Conservation (phyloP, 2,329 filamentous ascomycete species). For the Davidsoniella virescens region DNA sequence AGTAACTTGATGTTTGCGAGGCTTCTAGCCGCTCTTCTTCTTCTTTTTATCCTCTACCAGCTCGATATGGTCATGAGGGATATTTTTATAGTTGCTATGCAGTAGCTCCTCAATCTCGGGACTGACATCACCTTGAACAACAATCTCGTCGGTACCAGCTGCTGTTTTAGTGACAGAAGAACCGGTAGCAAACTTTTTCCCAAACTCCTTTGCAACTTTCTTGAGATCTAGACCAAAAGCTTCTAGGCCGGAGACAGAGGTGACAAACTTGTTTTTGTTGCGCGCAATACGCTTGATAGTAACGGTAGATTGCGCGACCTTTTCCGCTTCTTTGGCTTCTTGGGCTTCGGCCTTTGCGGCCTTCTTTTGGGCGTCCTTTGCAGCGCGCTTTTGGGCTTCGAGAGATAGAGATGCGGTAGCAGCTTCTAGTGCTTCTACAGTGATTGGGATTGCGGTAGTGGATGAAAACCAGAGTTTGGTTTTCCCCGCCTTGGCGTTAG, state of each 20-base stretch:
- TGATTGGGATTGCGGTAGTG: neutral
- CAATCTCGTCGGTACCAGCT: conserved; percentile 83
- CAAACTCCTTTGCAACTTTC: conserved; percentile 85
- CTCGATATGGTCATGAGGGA: conserved; percentile 92
- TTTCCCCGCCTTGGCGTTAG: too few relatives aligned
- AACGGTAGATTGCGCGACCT: conserved; percentile 66
- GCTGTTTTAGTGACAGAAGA: conserved; percentile 80
- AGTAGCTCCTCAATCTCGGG: conserved; percentile 89
- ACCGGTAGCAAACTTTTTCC: conserved; percentile 96
- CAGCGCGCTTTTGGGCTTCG: conserved; percentile 84
- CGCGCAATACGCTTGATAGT: conserved; percentile 94
- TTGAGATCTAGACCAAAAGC: conserved; percentile 85
- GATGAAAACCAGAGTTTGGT: neutral
- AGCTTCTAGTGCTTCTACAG: conserved; percentile 59
- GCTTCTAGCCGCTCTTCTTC: conserved; percentile 24
- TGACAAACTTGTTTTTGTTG: conserved; percentile 96
- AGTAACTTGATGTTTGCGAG: too few relatives aligned
- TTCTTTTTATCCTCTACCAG: conserved; percentile 95
- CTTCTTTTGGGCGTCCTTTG: conserved; percentile 94
- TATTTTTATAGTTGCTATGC: conserved; percentile 70
- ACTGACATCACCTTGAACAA: conserved; percentile 91
- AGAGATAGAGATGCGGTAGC: conserved; percentile 75
- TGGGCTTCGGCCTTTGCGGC: conserved; percentile 81
- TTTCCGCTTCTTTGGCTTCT: conserved; percentile 68
- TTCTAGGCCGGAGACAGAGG: conserved; percentile 78